phyloP scores from a whole-genome alignment of 164 flowering plant species.

The Liquidambar formosana region DNA sequence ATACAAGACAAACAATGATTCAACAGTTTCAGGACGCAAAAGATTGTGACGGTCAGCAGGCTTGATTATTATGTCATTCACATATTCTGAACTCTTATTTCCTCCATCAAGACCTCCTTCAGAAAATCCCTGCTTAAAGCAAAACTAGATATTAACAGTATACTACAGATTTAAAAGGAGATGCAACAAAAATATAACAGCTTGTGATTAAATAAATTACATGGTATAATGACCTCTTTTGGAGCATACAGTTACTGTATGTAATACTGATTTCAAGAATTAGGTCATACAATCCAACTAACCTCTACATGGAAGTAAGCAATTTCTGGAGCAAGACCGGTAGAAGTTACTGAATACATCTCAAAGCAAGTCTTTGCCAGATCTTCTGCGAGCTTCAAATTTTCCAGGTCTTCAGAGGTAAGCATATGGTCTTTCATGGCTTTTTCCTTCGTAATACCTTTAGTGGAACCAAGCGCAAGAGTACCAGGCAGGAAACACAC shows the following conservation, averaged over 20 bases:
- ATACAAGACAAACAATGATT: constrained; percentile 79
- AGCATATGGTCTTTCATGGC: constrained; percentile 77
- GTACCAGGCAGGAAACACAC: constrained; percentile 97
- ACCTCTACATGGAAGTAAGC: constrained; percentile 87
- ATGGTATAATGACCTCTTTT: background rate
- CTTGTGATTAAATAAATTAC: constrained; percentile 1
- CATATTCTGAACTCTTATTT: constrained; percentile 71
- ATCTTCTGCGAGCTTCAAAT: constrained; percentile 94
- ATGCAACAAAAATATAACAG: constrained; percentile 4
- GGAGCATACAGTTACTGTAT: background rate
- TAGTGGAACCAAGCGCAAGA: constrained; percentile 98
- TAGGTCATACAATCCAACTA: constrained; percentile 12
- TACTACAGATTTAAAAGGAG: background rate
- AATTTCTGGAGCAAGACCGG: constrained; percentile 98
- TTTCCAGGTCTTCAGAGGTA: constrained; percentile 78
- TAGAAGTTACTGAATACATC: constrained; percentile 89
- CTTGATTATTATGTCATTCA: constrained; percentile 80
- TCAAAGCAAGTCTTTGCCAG: constrained; percentile 85
- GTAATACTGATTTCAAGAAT: background rate
- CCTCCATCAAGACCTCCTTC: constrained; percentile 89
- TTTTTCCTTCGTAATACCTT: constrained; percentile 73
- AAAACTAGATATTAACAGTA: constrained; percentile 13
- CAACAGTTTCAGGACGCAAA: constrained; percentile 97
- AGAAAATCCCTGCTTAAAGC: constrained; percentile 55
- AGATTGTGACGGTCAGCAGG: constrained; percentile 90